Base-by-base conservation (phyloP, 179 eudicot species). In the Camellia oleifera region DNA sequence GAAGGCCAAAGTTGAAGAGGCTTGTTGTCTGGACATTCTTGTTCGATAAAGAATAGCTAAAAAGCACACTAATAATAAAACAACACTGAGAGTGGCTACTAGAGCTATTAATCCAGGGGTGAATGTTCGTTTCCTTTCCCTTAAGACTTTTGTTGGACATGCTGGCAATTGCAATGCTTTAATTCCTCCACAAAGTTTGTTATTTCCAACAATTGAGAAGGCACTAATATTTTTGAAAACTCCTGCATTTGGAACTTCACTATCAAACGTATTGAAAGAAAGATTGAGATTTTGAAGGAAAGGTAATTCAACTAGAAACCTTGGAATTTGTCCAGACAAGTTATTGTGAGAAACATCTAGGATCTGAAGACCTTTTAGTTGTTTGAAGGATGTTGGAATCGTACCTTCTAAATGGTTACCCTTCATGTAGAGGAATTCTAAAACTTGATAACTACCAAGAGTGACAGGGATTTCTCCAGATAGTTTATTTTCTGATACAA, bases 151-250 rank as follows among this genome's bases (percentile, higher is more conserved):
- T 1, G 4, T 9, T 0, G 75, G 69, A 52, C 87, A 84, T 20
- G 69, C 26, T 1, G 74, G 80, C 62, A 84, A 71, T 3, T 74
- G 13, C 9, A 84, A 58, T 53, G 18, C 77, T 6, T 66, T 18
- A 32, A 70, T 70, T n/a, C 87, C 87, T 17, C 87, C 80, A 40
- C 87, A 84, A 26, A 84, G 77, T 56, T 48, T 75, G 20, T 48
- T 32, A 13, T 84, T 81, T 61, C 74, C 84, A 0, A 26, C 74
- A 45, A 84, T 14, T 32, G 80, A 71, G 12, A 72, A 63, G 0
- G 73, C 74, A 42, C 69, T 84, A 0, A 46, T 45, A 20, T 84
- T 84, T 7, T 4, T 32, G 57, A 84, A 84, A 42, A 81, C 78
- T 11, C 87, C 87, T 50, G 32, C n/a, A 18, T 4, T 58, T 69